Evolutionary conservation across 441 rosid species (phyloP).

Genomic region (Erysimum pusillum): DNA sequence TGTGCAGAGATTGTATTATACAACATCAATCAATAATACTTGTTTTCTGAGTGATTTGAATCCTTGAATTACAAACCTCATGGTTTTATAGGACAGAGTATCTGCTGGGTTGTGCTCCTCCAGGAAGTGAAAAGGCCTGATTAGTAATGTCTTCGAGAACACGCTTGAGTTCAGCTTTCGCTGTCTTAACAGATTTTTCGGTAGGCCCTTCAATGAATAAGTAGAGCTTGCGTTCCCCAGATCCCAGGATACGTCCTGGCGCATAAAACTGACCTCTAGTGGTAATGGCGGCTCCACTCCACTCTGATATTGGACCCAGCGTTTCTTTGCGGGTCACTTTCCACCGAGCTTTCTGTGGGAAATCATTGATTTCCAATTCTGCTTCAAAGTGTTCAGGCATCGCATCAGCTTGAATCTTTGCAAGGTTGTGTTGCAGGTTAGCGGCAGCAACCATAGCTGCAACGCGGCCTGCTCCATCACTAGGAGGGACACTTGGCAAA

Average conservation of each 20-base stretch:
- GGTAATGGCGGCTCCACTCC: slow-evolving; percentile 95
- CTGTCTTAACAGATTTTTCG: slow-evolving; percentile 82
- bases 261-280: slow-evolving; percentile 82
- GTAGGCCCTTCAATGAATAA: slow-evolving; percentile 88
- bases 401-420: slow-evolving; percentile 90
- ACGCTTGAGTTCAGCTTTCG: slow-evolving; percentile 83
- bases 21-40: not conserved
- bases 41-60: not conserved
- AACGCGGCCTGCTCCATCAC: slow-evolving; percentile 76
- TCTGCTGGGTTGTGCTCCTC: slow-evolving; percentile 84
- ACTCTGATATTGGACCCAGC: slow-evolving; percentile 86
- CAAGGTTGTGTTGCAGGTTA: slow-evolving; percentile 83
- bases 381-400: slow-evolving; percentile 94
- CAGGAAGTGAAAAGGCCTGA: slow-evolving; percentile 83
- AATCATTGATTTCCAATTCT: slow-evolving; percentile 90
- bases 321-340: slow-evolving; percentile 97
- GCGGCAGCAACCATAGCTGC: slow-evolving; percentile 88
- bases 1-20: slow-evolving; percentile 13
- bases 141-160: slow-evolving; percentile 87
- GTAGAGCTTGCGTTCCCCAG: slow-evolving; percentile 89
- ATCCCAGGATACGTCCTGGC: slow-evolving; percentile 64
- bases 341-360: slow-evolving; percentile 97
- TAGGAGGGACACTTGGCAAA: slow-evolving; percentile 55
- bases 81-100: slow-evolving; percentile 78
- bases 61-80: slow-evolving; percentile 16